These are phyloP conservation scores for Colletotrichum sojae DNA, from an alignment of 2,329 filamentous ascomycete genomes.

Conservation along the genomic window DNA sequence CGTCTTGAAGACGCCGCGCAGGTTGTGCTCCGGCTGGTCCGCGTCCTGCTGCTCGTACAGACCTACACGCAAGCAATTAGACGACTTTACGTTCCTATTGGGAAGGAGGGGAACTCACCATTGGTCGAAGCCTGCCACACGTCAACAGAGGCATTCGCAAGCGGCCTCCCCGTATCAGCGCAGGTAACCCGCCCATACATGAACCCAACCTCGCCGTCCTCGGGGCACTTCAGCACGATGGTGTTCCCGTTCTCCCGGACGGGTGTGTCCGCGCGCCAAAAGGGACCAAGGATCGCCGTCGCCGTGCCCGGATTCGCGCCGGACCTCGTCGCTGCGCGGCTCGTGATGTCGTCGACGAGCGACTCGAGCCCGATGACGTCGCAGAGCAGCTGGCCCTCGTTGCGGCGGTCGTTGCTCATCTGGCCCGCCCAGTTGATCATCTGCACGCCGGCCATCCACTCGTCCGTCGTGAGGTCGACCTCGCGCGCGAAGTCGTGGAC, in stretches of 20 bases:
- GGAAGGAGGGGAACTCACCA: slow-evolving; percentile 51
- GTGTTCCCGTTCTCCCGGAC: slow-evolving; percentile 77
- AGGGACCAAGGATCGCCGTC: slow-evolving; percentile 86
- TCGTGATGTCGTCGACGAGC: slow-evolving; percentile 86
- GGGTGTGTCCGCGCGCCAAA: slow-evolving; percentile 83
- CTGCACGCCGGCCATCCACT: slow-evolving; percentile 81
- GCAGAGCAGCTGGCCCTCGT: slow-evolving; percentile 81
- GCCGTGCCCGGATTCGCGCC: slow-evolving; percentile 69
- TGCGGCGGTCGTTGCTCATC: slow-evolving; percentile 77
- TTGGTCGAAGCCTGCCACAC: slow-evolving; percentile 88
- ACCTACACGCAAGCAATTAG: slow-evolving; percentile 34
- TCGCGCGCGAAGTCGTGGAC: slow-evolving; percentile 87
- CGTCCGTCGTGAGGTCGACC: slow-evolving; percentile 82
- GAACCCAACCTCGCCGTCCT: slow-evolving; percentile 66
- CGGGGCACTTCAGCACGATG: slow-evolving; percentile 70
- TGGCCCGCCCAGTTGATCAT: slow-evolving; percentile 74
- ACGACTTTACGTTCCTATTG: no score
- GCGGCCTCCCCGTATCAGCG: slow-evolving; percentile 72
- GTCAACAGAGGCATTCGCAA: slow-evolving; percentile 78
- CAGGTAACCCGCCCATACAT: slow-evolving; percentile 75
- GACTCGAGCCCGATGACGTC: slow-evolving; percentile 83
- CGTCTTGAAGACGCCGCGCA: slow-evolving; percentile 76
- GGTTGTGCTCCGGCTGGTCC: slow-evolving; percentile 72
- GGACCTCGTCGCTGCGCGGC: slow-evolving; percentile 67
- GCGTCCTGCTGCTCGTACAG: slow-evolving; percentile 77